These are phyloP conservation scores for Rubia yunnanensis DNA, from an alignment of 257 asterid species.

Conservation along the genomic window DNA sequence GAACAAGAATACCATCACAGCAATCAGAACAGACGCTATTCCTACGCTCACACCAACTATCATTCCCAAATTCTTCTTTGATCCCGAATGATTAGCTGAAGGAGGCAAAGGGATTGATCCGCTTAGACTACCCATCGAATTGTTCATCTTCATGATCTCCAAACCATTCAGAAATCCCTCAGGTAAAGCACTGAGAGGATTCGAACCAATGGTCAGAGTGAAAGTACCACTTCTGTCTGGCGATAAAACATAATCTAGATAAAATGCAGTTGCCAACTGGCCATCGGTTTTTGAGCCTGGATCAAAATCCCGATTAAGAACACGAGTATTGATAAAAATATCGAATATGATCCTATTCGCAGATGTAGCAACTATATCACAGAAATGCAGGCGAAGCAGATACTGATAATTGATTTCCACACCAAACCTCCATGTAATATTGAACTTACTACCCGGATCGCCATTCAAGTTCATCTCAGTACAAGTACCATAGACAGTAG, in stretches of 20 bases:
- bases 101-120: constrained; percentile 21
- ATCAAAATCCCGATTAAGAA: constrained; percentile 43
- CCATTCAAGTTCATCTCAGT: constrained; percentile 33
- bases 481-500: constrained; percentile 69
- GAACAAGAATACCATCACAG: constrained; percentile 27
- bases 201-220: constrained; percentile 61
- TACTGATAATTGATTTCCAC: constrained; percentile 60
- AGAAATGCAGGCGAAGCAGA: constrained; percentile 59
- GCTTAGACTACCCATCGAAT: constrained; percentile 57
- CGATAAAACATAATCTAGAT: constrained; percentile 48
- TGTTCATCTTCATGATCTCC: constrained; percentile 66
- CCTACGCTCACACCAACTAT: constrained; percentile 63
- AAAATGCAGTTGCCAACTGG: constrained; percentile 45
- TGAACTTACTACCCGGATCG: constrained; percentile 42
- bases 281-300: constrained; percentile 21
- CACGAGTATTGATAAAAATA: constrained; percentile 36
- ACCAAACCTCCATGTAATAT: constrained; percentile 56
- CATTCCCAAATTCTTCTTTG: constrained; percentile 43
- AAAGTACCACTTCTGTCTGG: constrained; percentile 20
- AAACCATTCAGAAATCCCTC: constrained; percentile 65
- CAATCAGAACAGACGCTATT: constrained; percentile 18
- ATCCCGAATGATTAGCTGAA: constrained; percentile 22
- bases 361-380: constrained; percentile 57
- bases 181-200: constrained; percentile 30
- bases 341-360: constrained; percentile 46